These are phyloP conservation scores for Rubroboletus satanas DNA, from an alignment of 768 basidiomycete genomes.

Conservation along the genomic window DNA sequence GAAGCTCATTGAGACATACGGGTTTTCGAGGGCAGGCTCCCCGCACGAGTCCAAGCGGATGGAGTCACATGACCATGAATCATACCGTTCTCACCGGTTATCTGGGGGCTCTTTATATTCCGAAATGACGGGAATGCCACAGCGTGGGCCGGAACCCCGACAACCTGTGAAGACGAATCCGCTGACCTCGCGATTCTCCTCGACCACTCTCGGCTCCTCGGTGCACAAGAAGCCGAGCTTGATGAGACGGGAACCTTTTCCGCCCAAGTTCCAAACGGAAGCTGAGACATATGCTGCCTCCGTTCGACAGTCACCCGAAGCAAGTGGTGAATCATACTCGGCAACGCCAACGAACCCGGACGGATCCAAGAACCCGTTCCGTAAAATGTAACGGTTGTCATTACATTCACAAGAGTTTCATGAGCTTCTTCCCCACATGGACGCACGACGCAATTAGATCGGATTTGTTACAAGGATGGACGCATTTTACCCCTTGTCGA, in stretches of 20 bases:
- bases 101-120: conserved; percentile 63
- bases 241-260: conserved; percentile 25
- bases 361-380: conserved; percentile 53
- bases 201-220: conserved; percentile 41
- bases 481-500: conserved; percentile 1
- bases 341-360: conserved; percentile 42
- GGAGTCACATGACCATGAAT: conserved; percentile 18
- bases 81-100: conserved; percentile 31
- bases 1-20: conserved; percentile 46
- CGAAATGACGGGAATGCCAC: conserved; percentile 61
- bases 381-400: conserved; percentile 32
- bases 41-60: conserved; percentile 29
- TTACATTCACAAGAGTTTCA: conserved; percentile 6
- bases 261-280: conserved; percentile 41
- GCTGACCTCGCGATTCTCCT: conserved; percentile 47
- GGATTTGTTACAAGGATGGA: conserved; percentile 2
- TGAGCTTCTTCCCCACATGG: conserved; percentile 23
- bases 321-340: conserved; percentile 39
- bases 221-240: conserved; percentile 30
- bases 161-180: conserved; percentile 56
- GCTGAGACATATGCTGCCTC: conserved; percentile 59
- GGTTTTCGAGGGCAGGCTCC: conserved; percentile 42
- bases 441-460: conserved; percentile 22
- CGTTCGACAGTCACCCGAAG: conserved; percentile 35
- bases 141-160: conserved; percentile 65